Evolutionary conservation across 225 moss, liverwort and hornwort genomes (phyloP), one percentile per base, ranked within the genome.

Genomic region (Neckera pumila): DNA sequence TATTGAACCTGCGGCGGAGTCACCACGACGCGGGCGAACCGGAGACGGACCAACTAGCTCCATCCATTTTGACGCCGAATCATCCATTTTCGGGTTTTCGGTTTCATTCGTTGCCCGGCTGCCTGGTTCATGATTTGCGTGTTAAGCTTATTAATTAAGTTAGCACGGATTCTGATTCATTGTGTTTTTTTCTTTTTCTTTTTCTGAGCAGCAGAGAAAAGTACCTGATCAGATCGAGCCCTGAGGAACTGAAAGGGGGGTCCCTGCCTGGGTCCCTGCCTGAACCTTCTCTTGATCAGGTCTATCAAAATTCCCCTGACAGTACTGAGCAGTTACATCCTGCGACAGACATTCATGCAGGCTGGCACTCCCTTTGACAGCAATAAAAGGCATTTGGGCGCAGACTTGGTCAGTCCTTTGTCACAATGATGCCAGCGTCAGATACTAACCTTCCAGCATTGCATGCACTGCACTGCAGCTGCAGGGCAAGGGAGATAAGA

Each of bases 271-370:
- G 45, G 56, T 4, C 79, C 79, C 66, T 83, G 67, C 87, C 88
- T 90, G 90, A 90, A 88, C 79, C 90, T 92, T 88, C 90, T 80
- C 80, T 86, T 88, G 90, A 86, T 86, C 88, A 85, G 86, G 90
- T 82, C 82, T 77, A 77, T 85, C 84, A 86, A 92, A 92, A 90
- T 92, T 92, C 92, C 84, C 88, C 86, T 86, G 88, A 88, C 92
- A 88, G 90, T 84, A 74, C 88, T 75, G 45, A 38, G 38, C 60
- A 77, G 78, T 79, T 43, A 26, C 86, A 74, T 79, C 86, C 88
- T 86, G 88, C 86, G 60, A 28, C 90, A 92, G 90, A 83, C 90
- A 66, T 83, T 83, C 90, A 88, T 90, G 92, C 92, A 92, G 92
- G 82, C 92, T 92, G 92, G 88, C 92, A 85, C 59, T 26, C 43